Percentiles rank a stretch among this genome's conserved stretches.
phyloP scores from a whole-genome alignment of 2,329 filamentous ascomycete species.

The Fusarium goolgardi region DNA sequence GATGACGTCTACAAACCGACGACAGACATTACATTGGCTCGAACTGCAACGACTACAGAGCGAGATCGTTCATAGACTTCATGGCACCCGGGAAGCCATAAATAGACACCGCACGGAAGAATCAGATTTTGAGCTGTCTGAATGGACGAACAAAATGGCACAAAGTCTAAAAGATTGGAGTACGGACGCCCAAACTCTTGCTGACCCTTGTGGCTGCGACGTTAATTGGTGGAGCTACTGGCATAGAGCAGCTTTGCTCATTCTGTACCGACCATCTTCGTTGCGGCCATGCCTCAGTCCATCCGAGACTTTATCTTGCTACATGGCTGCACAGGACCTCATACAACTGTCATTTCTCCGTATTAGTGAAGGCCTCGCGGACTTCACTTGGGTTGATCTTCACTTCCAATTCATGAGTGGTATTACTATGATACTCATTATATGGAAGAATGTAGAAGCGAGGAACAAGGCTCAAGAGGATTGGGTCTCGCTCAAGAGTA shows the following conservation, averaged over 20 bases:
- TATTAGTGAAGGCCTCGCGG: conserved; percentile 1
- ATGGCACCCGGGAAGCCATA: background rate
- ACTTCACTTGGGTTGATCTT: conserved; percentile 20
- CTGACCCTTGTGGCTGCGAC: conserved; percentile 1
- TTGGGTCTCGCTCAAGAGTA: conserved; percentile 13
- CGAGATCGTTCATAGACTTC: conserved; percentile 10
- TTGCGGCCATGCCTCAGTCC: background rate
- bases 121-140: background rate
- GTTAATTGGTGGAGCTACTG: conserved; percentile 26
- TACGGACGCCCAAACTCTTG: background rate
- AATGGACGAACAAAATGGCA: background rate
- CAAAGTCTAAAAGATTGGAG: conserved; percentile 1
- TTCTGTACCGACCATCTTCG: conserved; percentile 4
- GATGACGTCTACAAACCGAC: background rate
- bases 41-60: conserved; percentile 11
- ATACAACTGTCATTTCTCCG: conserved; percentile 21
- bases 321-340: conserved; percentile 7
- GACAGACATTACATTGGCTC: conserved; percentile 15
- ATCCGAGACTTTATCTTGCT: background rate
- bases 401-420: conserved; percentile 29
- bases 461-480: conserved; percentile 4
- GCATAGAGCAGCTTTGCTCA: conserved; percentile 13
- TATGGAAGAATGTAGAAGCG: conserved; percentile 8
- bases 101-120: rapidly evolving
- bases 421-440: conserved; percentile 1